A percentile compares a stretch with the other conserved stretches of the same genome.
phyloP scores from a whole-genome alignment of 257 asterid genomes.

The Perilla frutescens region DNA sequence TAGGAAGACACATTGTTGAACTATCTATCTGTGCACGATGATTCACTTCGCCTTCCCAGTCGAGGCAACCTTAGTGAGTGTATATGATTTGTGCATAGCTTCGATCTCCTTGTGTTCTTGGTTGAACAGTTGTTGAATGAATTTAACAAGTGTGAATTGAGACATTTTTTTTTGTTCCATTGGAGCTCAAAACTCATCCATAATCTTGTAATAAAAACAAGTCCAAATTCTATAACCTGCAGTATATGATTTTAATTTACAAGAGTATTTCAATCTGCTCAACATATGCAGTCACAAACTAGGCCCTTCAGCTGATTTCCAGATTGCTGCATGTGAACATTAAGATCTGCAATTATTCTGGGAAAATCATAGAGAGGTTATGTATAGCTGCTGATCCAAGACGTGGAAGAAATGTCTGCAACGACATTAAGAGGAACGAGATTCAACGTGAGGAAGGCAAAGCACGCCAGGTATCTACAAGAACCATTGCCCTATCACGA shows the following conservation, averaged over 20 bases:
- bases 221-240: not conserved
- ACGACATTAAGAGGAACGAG: not conserved
- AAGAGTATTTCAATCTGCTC: not conserved
- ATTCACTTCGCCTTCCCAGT: no score
- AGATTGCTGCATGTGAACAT: not conserved
- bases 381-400: not conserved
- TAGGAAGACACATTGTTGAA: not conserved
- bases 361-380: not conserved
- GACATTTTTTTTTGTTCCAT: no score
- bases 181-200: no score
- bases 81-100: not conserved
- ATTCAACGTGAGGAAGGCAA: constrained; percentile 65
- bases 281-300: not conserved
- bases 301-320: not conserved
- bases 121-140: no score
- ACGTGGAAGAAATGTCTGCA: not conserved
- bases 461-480: constrained; percentile 70
- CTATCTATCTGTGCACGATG: no score
- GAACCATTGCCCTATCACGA: constrained; percentile 64
- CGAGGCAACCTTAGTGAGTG: not conserved
- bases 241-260: not conserved
- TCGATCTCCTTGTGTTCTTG: no score
- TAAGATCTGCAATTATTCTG: constrained; percentile 25
- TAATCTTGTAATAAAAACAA: not conserved
- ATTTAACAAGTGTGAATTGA: no score